These are phyloP conservation scores for Isabelozyma gotoi DNA, from an alignment of 805 yeast genomes.

Conservation along the genomic window DNA sequence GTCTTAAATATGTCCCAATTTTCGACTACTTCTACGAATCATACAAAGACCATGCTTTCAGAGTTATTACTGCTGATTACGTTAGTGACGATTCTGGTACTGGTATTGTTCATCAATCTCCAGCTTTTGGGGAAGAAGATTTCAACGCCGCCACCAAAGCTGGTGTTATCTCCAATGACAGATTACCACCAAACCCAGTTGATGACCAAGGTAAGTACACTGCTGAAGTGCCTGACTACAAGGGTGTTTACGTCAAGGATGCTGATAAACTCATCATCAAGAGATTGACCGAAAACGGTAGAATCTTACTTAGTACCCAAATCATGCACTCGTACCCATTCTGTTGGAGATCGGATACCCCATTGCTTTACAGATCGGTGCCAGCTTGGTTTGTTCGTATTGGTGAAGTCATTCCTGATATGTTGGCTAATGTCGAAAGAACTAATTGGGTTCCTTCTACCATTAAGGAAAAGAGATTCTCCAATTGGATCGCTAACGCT, in stretches of 20 bases:
- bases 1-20: constrained; percentile 77
- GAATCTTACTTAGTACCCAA: constrained; percentile 74
- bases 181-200: constrained; percentile 87
- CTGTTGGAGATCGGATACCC: constrained; percentile 99
- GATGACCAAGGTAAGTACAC: constrained; percentile 92
- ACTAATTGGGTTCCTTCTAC: constrained; percentile 93
- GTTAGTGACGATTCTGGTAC: constrained; percentile 97
- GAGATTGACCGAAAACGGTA: constrained; percentile 73
- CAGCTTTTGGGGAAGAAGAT: constrained; percentile 99
- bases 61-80: constrained; percentile 77
- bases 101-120: constrained; percentile 98
- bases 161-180: constrained; percentile 70
- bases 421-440: constrained; percentile 79
- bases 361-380: constrained; percentile 90
- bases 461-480: constrained; percentile 92
- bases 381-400: constrained; percentile 99
- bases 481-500: constrained; percentile 98
- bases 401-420: constrained; percentile 80
- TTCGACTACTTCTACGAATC: constrained; percentile 77
- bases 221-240: constrained; percentile 66
- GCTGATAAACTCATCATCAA: constrained; percentile 92
- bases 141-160: constrained; percentile 73
- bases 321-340: constrained; percentile 96
- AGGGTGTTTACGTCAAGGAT: constrained; percentile 88
- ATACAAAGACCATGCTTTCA: constrained; percentile 77